Base-by-base conservation (phyloP, 2,329 filamentous ascomycete genomes). In the Diaporthe aspalathi region DNA sequence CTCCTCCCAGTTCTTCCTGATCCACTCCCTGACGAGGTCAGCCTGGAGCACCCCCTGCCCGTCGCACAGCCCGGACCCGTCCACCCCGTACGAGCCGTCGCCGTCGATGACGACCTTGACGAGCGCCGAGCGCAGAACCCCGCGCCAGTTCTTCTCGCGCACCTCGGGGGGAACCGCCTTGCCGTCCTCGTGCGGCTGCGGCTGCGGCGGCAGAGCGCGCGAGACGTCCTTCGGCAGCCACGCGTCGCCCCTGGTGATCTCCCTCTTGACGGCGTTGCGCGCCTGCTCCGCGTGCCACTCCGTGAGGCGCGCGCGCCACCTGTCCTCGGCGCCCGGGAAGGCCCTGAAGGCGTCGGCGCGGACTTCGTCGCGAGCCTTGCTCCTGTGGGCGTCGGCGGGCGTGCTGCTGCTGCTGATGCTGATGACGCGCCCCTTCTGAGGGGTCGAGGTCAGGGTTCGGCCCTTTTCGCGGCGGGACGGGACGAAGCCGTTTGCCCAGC, bases 401-500 rank as follows among this genome's bases (percentile, higher is more conserved):
- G 32, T 5, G 32, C 32, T 35, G 32, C 9, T 35, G 32, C n/a
- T n/a, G n/a, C n/a, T n/a, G n/a, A n/a, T n/a, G n/a, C n/a, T n/a
- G n/a, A n/a, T n/a, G n/a, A n/a, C n/a, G n/a, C n/a, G n/a, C n/a
- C 32, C 53, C 8, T 22, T 35, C 50, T 47, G 60, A 2, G 60
- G 63, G 9, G 29, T 50, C 27, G 65, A 38, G 11, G 70, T 63
- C 1, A 76, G 62, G 69, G 83, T 85, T 1, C 79, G 79, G 0
- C 81, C 81, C 29, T 83, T 71, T 0, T 80, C 79, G 1, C 84
- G 81, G 71, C 87, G 87, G 2, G 76, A 76, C 0, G 90, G 89
- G n/a, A 92, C 79, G 73, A 89, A 94, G 6, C 90, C 87, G 1
- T 91, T 84, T 5, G 91, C 78, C 86, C 92, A 95, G 7, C 79